Base-by-base conservation (phyloP, 108 stramenopile species). In the Parietichytrium sp. region DNA sequence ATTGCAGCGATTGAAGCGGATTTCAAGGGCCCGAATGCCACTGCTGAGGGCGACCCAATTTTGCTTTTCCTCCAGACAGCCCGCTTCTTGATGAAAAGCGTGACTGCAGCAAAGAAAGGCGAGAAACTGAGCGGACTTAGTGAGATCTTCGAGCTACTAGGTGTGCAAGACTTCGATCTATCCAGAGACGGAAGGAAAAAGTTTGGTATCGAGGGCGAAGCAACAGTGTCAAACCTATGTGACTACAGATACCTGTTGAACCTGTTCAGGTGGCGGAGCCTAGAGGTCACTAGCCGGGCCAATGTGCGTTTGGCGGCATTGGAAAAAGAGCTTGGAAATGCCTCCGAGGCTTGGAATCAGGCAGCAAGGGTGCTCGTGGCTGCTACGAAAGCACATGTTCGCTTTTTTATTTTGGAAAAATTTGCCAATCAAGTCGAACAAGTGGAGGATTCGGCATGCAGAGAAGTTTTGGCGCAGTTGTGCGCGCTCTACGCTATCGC, bases 1-100 rank as follows among this genome's bases (percentile, higher is more conserved):
- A 72, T 72, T n/a, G 61, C 61, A 6, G 38, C 61, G 10, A 33
- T 72, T 42, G 61, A 72, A 42, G 61, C 61, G 8, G 61, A 72
- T 25, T 72, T 72, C 61, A 72, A 72, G 61, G 61, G 61, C 10
- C 61, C 61, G 23, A 72, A 72, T 42, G 45, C 61, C 42, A 72
- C 61, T 25, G 61, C 61, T n/a, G 61, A 72, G 42, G 61, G 61
- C 42, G 61, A 72, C 42, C 38, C 16, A 16, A 42, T 72, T 25
- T 33, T 72, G 10, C 33, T 72, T 8, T 72, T 42, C 8, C 61
- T 72, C 0, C 61, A 72, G 3, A 72, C 61, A n/a, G 61, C 61
- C 1, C 61, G 61, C 20, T 72, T 45, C 20, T 42, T 72, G 23
- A 72, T 72, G 38, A 72, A 72, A 20, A 72, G 61, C 61, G 36